phyloP scores from a whole-genome alignment of 345 rosid genomes.

The Eucalyptus erythrocorys region DNA sequence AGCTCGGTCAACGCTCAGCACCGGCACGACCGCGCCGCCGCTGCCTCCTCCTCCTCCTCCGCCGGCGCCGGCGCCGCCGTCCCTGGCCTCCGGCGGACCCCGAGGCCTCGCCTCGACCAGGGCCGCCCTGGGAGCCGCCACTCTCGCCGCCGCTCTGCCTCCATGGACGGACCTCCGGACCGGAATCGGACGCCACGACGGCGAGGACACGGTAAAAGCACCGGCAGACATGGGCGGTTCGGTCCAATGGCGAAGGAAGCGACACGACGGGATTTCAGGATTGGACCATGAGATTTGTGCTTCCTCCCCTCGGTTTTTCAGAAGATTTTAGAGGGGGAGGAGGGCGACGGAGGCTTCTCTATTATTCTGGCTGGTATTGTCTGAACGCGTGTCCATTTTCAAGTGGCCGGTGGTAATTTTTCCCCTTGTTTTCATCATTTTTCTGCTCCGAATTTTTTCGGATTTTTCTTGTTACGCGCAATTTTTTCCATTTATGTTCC shows the following conservation, averaged over 20 bases:
- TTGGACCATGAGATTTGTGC: background rate
- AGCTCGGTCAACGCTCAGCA: conserved; percentile 28
- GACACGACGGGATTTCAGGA: background rate
- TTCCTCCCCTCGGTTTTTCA: background rate
- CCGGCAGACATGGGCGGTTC: background rate
- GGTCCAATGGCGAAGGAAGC: background rate
- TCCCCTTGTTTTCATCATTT: background rate
- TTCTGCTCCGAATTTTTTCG: background rate
- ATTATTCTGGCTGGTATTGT: background rate
- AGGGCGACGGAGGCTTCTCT: background rate
- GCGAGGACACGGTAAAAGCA: background rate
- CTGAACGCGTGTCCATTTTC: background rate
- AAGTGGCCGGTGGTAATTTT: background rate
- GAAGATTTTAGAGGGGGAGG: background rate
- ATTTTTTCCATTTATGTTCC: background rate
- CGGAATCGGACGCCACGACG: background rate
- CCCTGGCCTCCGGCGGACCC: background rate
- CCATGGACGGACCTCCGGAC: background rate
- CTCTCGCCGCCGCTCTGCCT: background rate
- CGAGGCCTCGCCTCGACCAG: conserved; percentile 25
- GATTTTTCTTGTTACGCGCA: background rate
- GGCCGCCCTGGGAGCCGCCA: conserved; percentile 16
- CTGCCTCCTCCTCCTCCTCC: background rate
- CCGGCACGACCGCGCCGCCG: background rate
- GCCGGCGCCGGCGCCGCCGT: background rate